Evolutionary conservation across 148 eudicot species (phyloP), one percentile per base, ranked within the genome.

Genomic region (Fallopia convolvulus): DNA sequence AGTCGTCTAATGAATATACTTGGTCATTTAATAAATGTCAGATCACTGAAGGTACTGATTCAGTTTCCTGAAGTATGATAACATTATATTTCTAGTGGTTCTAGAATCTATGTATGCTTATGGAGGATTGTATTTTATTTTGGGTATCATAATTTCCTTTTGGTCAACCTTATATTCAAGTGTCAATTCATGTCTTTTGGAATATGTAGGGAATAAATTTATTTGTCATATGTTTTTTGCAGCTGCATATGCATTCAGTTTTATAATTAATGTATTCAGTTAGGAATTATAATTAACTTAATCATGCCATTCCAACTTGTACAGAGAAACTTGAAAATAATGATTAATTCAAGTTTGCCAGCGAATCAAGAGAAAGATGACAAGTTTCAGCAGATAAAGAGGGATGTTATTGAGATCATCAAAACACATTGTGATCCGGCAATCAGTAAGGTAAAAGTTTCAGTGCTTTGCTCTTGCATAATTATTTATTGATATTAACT

Each of bases 351-450:
- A 86, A 90, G 96, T 50, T 79, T 92, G 85, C 87, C 97, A 3
- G 94, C 93, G 17, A 92, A 84, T 78, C 88, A 91, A 86, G 97
- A 94, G 90, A 94, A 88, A 87, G 93, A 92, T 86, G 90, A 81
- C 78, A 90, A 87, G 82, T 82, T 90, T 74, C 91, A 92, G 83
- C 88, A 80, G 82, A 86, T 85, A 81, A 94, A 92, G 78, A 90
- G 89, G 80, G 96, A 94, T 76, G 88, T 91, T 77, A 82, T 86
- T 60, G 96, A 91, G 80, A 87, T 90, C 92, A 87, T 94, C 81
- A 86, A 79, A 79, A 65, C 76, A 70, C 85, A 88, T 78, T 48
- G 87, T 80, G 93, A 91, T 30, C 72, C 85, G 33, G 55, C 88
- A 50, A 83, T 88, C 78, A 83, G 92, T 46, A 89, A 94, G 92